Percentiles rank a stretch among this genome's conserved stretches.
Evolutionary conservation across 2,329 filamentous ascomycete genomes (phyloP).

Genomic region (Trichoderma citrinoviride): DNA sequence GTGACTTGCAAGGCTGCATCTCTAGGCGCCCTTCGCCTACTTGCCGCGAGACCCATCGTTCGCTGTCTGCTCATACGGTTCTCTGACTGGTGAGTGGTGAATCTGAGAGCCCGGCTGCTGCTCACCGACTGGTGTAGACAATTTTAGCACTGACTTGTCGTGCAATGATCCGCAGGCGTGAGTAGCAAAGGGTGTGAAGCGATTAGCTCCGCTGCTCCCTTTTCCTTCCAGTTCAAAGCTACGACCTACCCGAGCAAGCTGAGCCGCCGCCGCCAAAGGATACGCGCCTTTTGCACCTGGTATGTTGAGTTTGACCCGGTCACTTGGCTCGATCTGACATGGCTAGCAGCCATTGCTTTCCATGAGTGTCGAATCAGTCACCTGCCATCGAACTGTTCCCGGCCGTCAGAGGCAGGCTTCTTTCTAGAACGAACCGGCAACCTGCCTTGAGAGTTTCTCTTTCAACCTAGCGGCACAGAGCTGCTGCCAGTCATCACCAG

Average conservation of each 20-base stretch:
- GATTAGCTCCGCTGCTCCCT: constrained; percentile 7
- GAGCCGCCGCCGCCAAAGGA: not conserved
- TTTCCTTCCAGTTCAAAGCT: constrained; percentile 7
- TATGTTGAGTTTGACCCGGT: constrained; percentile 7
- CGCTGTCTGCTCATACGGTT: not conserved
- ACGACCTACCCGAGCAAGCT: constrained; percentile 5
- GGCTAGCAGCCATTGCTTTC: constrained; percentile 11
- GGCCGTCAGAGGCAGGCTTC: not conserved
- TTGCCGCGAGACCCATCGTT: constrained; percentile 9
- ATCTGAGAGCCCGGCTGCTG: not conserved
- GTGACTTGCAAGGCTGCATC: constrained; percentile 17
- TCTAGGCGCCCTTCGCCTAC: constrained; percentile 3
- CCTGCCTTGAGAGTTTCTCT: not conserved
- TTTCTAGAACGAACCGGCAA: not conserved
- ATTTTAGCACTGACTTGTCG: constrained; percentile 13
- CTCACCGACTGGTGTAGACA: constrained; percentile 10
- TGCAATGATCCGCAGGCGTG: constrained; percentile 18
- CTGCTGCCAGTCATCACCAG: not conserved
- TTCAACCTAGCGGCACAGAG: constrained; percentile 3
- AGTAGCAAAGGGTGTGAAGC: constrained; percentile 11
- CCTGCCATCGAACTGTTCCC: constrained; percentile 9
- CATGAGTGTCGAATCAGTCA: not conserved
- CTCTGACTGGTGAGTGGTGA: constrained; percentile 16
- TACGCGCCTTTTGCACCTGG: constrained; percentile 11
- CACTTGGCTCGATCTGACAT: constrained; percentile 12